Percentiles rank a stretch among this genome's conserved stretches.
Conservation (phyloP, 2,329 filamentous ascomycete genomes). For the Aspergillus ibericus region DNA sequence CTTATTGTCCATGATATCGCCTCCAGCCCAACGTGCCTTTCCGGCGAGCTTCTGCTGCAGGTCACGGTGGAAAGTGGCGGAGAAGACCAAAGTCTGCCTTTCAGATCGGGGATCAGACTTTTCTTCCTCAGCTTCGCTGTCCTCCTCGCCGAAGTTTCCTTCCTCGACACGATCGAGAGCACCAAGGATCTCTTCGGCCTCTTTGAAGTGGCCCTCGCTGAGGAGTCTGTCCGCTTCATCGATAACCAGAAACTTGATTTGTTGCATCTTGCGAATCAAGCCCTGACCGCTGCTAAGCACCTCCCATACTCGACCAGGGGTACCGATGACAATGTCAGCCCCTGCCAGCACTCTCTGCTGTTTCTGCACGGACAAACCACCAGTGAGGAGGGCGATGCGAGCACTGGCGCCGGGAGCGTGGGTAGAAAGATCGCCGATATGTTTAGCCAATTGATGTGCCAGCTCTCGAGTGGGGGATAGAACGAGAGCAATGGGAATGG, state of each 20-base stretch:
- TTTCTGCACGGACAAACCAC: slow-evolving; percentile 90
- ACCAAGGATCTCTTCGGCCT: slow-evolving; percentile 82
- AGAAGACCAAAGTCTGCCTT: slow-evolving; percentile 92
- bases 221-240: slow-evolving; percentile 93
- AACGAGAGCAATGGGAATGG: slow-evolving; percentile 69
- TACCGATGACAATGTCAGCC: slow-evolving; percentile 90
- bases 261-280: slow-evolving; percentile 68
- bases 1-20: slow-evolving; percentile 67
- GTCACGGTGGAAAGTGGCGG: slow-evolving; percentile 89
- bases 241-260: slow-evolving; percentile 79
- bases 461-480: slow-evolving; percentile 90
- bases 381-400: slow-evolving; percentile 79
- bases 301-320: slow-evolving; percentile 92
- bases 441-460: slow-evolving; percentile 84
- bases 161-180: slow-evolving; percentile 68
- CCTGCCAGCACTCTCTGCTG: slow-evolving; percentile 80
- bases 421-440: slow-evolving; percentile 73
- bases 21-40: slow-evolving; percentile 60
- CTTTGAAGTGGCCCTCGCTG: slow-evolving; percentile 92
- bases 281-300: slow-evolving; percentile 75
- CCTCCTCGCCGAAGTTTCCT: slow-evolving; percentile 31
- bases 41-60: slow-evolving; percentile 88
- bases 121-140: slow-evolving; percentile 45
- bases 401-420: slow-evolving; percentile 62
- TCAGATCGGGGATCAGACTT: slow-evolving; percentile 22